phyloP scores from a whole-genome alignment of 352 stramenopile genomes.

The Achlya hypogyna region DNA sequence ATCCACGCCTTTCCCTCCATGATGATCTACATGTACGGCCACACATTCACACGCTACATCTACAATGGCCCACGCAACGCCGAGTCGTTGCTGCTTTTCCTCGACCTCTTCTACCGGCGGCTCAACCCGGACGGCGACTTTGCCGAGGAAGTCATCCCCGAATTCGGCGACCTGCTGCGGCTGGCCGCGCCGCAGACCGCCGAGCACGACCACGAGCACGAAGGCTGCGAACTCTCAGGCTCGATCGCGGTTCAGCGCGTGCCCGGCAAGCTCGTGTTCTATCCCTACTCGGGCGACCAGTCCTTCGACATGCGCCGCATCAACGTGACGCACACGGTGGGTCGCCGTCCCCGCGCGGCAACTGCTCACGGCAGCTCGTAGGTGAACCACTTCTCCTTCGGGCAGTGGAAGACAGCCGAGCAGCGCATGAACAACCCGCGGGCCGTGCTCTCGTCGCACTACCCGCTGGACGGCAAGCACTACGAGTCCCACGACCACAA shows the following conservation, averaged over 20 bases:
- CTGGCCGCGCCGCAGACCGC: neutral
- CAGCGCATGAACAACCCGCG: conserved; percentile 40
- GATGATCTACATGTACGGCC: conserved; percentile 81
- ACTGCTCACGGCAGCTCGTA: neutral
- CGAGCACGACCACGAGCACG: conserved; percentile 39
- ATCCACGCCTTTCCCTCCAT: conserved; percentile 79
- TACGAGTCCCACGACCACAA: conserved; percentile 53
- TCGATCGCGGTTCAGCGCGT: conserved; percentile 74
- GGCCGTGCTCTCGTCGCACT: conserved; percentile 45
- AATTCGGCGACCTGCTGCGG: conserved; percentile 1
- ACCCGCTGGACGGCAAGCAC: conserved; percentile 43
- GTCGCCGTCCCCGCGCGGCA: no score
- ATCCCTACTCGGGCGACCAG: conserved; percentile 51
- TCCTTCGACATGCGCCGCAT: conserved; percentile 53
- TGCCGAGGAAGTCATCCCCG: conserved; percentile 58
- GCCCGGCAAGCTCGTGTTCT: conserved; percentile 58
- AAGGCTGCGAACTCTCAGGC: conserved; percentile 71
- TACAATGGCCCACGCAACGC: conserved; percentile 71
- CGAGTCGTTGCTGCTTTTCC: conserved; percentile 65
- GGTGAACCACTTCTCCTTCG: conserved; percentile 81
- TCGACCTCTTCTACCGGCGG: conserved; percentile 76
- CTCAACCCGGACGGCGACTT: conserved; percentile 71
- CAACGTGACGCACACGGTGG: conserved; percentile 44
- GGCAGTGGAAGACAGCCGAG: conserved; percentile 57
- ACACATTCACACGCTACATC: conserved; percentile 65